Evolutionary conservation across 148 eudicot species (phyloP).

Genomic region (Rhododendron molle): DNA sequence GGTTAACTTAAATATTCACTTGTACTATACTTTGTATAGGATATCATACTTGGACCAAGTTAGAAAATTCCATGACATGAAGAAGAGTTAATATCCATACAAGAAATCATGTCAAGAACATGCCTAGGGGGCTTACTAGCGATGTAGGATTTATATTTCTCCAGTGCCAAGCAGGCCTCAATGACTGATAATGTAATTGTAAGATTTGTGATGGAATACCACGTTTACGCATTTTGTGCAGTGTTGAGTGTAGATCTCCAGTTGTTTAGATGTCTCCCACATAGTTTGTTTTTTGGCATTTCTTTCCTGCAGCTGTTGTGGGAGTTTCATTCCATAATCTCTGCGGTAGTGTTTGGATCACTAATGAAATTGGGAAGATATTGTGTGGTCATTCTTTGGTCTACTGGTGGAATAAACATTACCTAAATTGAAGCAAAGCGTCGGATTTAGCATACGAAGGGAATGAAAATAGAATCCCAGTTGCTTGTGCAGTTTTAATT

Average conservation of each 20-base stretch:
- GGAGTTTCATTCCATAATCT: neutral
- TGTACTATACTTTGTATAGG: neutral
- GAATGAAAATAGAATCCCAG: neutral
- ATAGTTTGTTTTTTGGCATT: neutral
- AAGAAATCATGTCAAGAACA: too few relatives aligned
- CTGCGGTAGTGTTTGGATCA: neutral
- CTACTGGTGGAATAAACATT: neutral
- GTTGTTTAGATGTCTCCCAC: neutral
- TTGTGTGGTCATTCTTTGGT: neutral
- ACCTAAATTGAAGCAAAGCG: neutral
- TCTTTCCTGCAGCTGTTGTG: neutral
- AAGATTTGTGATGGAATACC: neutral
- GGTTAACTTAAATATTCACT: neutral
- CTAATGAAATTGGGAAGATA: neutral
- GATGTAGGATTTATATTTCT: neutral
- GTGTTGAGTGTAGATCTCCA: neutral
- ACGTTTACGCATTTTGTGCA: neutral
- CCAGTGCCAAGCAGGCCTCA: too few relatives aligned
- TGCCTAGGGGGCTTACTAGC: neutral
- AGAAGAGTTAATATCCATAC: neutral
- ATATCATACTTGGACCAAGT: neutral
- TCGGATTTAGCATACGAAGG: neutral
- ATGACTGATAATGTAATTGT: neutral
- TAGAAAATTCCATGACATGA: neutral
- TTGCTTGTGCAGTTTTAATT: neutral